Evolutionary conservation across 176 grass and related monocot species (phyloP).

Genomic region (Carex cristatella): DNA sequence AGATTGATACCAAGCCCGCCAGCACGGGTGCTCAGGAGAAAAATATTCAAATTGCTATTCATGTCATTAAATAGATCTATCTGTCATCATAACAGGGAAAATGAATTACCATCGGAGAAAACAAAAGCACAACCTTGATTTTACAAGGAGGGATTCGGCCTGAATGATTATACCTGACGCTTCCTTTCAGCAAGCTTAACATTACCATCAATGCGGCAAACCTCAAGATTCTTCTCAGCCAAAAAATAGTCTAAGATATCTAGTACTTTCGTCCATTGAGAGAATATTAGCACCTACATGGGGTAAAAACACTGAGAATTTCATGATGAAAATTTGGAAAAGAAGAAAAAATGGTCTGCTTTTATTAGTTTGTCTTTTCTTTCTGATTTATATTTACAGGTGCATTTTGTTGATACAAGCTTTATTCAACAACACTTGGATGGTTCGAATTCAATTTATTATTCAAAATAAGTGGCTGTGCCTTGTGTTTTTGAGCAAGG

Average conservation of each 20-base stretch:
- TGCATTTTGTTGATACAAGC: not conserved
- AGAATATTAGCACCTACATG: constrained; percentile 85
- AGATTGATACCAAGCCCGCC: constrained; percentile 94
- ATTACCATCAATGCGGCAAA: constrained; percentile 85
- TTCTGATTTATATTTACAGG: not conserved
- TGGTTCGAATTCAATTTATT: not conserved
- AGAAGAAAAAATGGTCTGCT: not conserved
- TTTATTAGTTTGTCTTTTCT: not conserved
- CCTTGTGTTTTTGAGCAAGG: constrained; percentile 70
- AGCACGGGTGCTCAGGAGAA: constrained; percentile 86
- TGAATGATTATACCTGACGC: constrained; percentile 48
- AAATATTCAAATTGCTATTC: constrained; percentile 56
- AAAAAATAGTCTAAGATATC: constrained; percentile 88
- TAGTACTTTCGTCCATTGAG: constrained; percentile 89
- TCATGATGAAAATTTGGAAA: not conserved
- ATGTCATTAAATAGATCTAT: constrained; percentile 87
- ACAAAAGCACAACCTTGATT: not conserved
- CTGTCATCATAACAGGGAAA: constrained; percentile 28
- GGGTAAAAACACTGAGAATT: constrained; percentile 1
- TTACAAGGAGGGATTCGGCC: not conserved
- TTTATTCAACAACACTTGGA: constrained; percentile 11
- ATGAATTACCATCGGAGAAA: constrained; percentile 8
- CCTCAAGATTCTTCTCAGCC: constrained; percentile 45
- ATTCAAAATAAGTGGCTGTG: constrained; percentile 23
- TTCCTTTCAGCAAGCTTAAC: constrained; percentile 69